A percentile compares a stretch with the other conserved stretches of the same genome.
Conservation (phyloP, 2,329 filamentous ascomycete species). For the Achaetomium macrosporum region DNA sequence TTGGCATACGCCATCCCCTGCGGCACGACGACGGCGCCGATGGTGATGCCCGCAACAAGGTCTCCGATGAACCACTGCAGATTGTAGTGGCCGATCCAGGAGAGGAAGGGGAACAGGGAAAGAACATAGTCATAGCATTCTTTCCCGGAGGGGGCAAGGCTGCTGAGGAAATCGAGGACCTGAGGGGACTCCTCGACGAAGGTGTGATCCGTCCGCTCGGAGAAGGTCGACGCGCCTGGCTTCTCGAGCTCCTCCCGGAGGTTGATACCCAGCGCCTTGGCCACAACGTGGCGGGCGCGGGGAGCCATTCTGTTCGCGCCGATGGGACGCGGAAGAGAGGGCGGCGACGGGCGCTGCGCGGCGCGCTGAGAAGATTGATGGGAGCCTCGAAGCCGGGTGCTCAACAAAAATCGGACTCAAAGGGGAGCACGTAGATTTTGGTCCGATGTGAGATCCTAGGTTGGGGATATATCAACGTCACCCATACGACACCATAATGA, state of each 20-base stretch:
- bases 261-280: slow-evolving; percentile 78
- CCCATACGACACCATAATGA: no score
- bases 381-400: no score
- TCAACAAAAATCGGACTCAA: background rate
- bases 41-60: slow-evolving; percentile 64
- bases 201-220: slow-evolving; percentile 63
- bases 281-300: slow-evolving; percentile 65
- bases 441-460: no score
- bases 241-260: slow-evolving; percentile 66
- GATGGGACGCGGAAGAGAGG: no score
- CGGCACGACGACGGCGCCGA: slow-evolving; percentile 72
- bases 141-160: slow-evolving; percentile 52
- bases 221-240: slow-evolving; percentile 74
- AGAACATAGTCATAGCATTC: slow-evolving; percentile 56
- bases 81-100: slow-evolving; percentile 91
- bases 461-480: no score
- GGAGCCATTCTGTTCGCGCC: slow-evolving; percentile 13
- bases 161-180: slow-evolving; percentile 62
- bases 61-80: slow-evolving; percentile 83
- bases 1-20: slow-evolving; percentile 94
- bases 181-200: slow-evolving; percentile 82
- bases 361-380: no score
- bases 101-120: slow-evolving; percentile 77
- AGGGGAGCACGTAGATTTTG: no score
- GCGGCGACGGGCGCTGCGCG: background rate